A percentile compares a stretch with the other conserved stretches of the same genome.
These are phyloP conservation scores for Ustilaginoidea virens DNA, from an alignment of 2,329 filamentous ascomycete species.

Conservation along the genomic window DNA sequence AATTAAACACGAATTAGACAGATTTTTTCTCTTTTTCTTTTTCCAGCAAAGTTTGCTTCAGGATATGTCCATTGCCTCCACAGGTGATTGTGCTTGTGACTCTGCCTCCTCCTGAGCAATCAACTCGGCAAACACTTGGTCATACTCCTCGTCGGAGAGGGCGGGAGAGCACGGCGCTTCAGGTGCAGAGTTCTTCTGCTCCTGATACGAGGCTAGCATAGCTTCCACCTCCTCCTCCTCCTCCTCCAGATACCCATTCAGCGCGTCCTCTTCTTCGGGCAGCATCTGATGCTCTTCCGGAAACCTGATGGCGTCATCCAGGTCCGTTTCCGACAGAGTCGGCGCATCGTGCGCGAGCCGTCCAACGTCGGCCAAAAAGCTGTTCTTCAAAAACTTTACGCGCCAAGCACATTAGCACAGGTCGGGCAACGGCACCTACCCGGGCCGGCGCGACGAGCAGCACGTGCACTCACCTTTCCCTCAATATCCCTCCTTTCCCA, in stretches of 20 bases:
- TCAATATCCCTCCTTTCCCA: conserved; percentile 49
- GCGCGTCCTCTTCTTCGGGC: conserved; percentile 29
- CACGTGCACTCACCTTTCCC: conserved; percentile 35
- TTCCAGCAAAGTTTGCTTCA: conserved; percentile 1
- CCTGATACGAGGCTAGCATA: conserved; percentile 32
- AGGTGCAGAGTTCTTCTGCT: conserved; percentile 9
- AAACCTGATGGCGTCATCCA: conserved; percentile 31
- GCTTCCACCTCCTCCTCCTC: conserved; percentile 43
- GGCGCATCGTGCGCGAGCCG: conserved; percentile 20
- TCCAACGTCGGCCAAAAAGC: conserved; percentile 16
- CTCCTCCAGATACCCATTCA: conserved; percentile 36
- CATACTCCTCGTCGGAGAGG: conserved; percentile 43
- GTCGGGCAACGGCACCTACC: not conserved
- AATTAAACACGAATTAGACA: no score
- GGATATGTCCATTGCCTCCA: conserved; percentile 31
- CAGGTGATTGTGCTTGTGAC: conserved; percentile 9
- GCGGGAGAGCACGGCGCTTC: conserved; percentile 18
- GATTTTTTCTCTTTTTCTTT: not conserved
- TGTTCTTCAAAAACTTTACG: conserved; percentile 20
- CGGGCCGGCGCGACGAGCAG: not conserved
- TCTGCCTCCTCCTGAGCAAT: conserved; percentile 15
- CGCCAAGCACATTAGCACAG: not conserved
- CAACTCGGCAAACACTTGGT: conserved; percentile 38
- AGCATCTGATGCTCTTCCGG: conserved; percentile 10
- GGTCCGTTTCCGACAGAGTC: conserved; percentile 30